Base-by-base conservation (phyloP, 176 grass and related monocot species). In the maize (Zea mays) region DNA sequence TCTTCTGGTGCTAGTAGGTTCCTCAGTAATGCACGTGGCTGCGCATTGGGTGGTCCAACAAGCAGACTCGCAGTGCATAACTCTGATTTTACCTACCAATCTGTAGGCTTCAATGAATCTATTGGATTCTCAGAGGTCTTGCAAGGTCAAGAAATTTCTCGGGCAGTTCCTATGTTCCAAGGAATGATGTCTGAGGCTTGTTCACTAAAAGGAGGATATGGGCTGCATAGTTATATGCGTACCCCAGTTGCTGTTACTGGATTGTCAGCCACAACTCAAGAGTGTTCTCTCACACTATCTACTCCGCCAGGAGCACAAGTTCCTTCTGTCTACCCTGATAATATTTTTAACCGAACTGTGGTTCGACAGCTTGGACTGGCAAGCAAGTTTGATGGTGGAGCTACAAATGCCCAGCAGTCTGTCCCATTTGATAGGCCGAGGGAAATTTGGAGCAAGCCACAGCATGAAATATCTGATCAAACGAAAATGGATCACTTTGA, bases 91-190 rank as follows among this genome's bases (percentile, higher is more conserved):
- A 71, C 90, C 71, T 90, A 89, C 88, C 86, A 84, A 71, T 87
- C 83, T 85, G 81, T 81, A 88, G 84, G 96, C 88, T 99, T 86
- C 86, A 85, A 82, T 69, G 96, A 93, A 92, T 90, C 96, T 78
- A 69, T 89, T 79, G 61, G 88, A 79, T 96, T 93, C 96, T 82
- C 81, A 85, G 75, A 87, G 96, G 96, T 99, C 96, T 99, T 99
- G 96, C 96, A 96, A 99, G 96, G 96, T 99, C 96, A 99, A 99
- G 96, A 99, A 99, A 85, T 88, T 43, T 88, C 73, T 82, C 86
- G 74, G 62, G 65, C 86, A 73, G 51, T 81, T 81, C 82, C 91
- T 62, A 42, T 82, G 65, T 84, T 82, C 27, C 72, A 74, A 63
- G 88, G 88, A 86, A 77, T 69, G 60, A 42, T 72, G 59, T 73